A percentile compares a stretch with the other conserved stretches of the same genome.
Conservation (phyloP, 139 green algal genomes). For the Chlorella sp. region DNA sequence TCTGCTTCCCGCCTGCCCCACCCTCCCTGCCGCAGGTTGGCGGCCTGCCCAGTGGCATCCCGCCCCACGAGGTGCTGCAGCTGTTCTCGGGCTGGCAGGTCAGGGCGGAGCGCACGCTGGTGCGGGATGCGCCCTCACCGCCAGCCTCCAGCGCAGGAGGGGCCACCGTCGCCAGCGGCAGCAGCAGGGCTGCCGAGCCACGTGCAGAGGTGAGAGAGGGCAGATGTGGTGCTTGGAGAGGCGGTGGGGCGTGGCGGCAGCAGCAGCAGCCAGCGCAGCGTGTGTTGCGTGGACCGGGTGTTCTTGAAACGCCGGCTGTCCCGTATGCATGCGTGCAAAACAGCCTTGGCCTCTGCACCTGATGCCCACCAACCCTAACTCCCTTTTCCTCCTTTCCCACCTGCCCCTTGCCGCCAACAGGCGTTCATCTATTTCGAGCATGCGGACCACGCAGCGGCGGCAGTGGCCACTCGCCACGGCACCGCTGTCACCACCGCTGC, state of each 20-base stretch:
- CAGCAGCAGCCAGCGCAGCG: not conserved
- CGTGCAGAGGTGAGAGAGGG: not conserved
- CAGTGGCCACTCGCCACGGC: constrained; percentile 50
- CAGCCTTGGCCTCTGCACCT: too few species aligned
- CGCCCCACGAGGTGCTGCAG: constrained; percentile 35
- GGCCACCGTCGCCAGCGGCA: not conserved
- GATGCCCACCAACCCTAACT: too few species aligned
- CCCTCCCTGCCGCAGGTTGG: not conserved
- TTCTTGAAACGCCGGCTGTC: not conserved
- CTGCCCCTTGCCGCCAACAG: constrained; percentile 31
- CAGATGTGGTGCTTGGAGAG: not conserved
- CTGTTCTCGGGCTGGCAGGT: constrained; percentile 46
- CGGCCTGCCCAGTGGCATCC: constrained; percentile 40
- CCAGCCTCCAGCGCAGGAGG: not conserved
- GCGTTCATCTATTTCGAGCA: constrained; percentile 82
- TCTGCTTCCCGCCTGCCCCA: not conserved
- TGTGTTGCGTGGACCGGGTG: not conserved
- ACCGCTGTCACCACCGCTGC: constrained; percentile 43
- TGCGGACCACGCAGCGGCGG: constrained; percentile 62
- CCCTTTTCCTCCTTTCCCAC: not conserved
- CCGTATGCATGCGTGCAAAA: not conserved
- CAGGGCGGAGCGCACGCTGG: not conserved
- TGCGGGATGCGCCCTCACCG: not conserved
- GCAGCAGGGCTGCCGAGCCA: not conserved
- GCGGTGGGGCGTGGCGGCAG: not conserved